These are phyloP conservation scores for Vicia villosa DNA, from an alignment of 306 rosid species.

Conservation along the genomic window DNA sequence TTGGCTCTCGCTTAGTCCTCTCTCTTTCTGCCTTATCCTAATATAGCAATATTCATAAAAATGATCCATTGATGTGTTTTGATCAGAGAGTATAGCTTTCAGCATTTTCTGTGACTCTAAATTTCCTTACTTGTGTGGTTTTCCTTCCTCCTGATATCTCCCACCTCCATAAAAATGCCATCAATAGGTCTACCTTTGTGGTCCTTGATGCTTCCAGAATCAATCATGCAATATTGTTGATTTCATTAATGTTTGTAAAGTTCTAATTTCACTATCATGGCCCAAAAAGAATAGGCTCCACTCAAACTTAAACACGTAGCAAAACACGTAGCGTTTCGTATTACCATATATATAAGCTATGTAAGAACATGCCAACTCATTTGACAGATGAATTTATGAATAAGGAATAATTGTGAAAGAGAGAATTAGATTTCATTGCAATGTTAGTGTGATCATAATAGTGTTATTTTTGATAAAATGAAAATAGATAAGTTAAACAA, in stretches of 20 bases:
- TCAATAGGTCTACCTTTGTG: slow-evolving; percentile 30
- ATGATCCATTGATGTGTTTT: slow-evolving; percentile 9
- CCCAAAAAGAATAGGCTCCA: slow-evolving; percentile 23
- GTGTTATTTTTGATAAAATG: slow-evolving; percentile 33
- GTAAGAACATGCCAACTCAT: slow-evolving; percentile 16
- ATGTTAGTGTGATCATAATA: slow-evolving; percentile 41
- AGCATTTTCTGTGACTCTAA: neutral
- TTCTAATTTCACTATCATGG: slow-evolving; percentile 17
- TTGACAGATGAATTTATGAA: slow-evolving; percentile 17
- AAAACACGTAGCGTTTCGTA: slow-evolving; percentile 20
- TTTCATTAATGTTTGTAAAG: slow-evolving; percentile 20
- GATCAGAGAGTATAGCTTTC: slow-evolving; percentile 17
- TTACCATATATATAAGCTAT: slow-evolving; percentile 13
- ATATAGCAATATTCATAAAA: slow-evolving; percentile 18
- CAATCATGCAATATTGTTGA: slow-evolving; percentile 10
- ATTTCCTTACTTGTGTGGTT: slow-evolving; percentile 32
- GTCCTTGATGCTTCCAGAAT: slow-evolving; percentile 27
- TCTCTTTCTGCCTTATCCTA: slow-evolving; percentile 35
- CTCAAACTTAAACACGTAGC: slow-evolving; percentile 2
- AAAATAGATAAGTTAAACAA: slow-evolving; percentile 48
- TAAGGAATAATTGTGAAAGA: slow-evolving; percentile 33
- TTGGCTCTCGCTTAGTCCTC: slow-evolving; percentile 18
- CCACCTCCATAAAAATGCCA: neutral
- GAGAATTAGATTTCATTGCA: slow-evolving; percentile 37
- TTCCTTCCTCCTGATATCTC: slow-evolving; percentile 34